A percentile compares a stretch with the other conserved stretches of the same genome.
Conservation (phyloP, 345 rosid genomes). For the Raphanus raphanistrum region DNA sequence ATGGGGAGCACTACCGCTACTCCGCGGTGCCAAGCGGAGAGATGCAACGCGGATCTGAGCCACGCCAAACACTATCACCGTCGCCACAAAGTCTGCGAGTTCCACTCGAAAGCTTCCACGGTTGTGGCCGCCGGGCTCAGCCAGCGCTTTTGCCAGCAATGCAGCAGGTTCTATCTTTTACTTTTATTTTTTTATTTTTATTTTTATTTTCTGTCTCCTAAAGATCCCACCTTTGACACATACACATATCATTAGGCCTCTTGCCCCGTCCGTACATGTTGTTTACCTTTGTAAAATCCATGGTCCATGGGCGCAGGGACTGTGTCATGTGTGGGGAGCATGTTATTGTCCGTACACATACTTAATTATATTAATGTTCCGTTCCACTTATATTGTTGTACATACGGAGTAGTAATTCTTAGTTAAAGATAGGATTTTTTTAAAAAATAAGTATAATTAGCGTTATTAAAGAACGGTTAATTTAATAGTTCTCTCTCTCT, state of each 20-base stretch:
- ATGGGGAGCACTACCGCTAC: conserved; percentile 39
- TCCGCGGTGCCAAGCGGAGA: conserved; percentile 93
- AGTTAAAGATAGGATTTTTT: background rate
- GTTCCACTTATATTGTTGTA: background rate
- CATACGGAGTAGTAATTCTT: background rate
- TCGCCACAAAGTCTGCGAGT: conserved; percentile 96
- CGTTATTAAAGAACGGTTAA: background rate
- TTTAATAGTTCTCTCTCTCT: background rate
- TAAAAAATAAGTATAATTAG: background rate
- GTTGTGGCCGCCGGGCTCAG: conserved; percentile 83
- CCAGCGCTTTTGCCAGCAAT: conserved; percentile 99
- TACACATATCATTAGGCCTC: conserved; percentile 21
- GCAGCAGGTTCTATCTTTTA: conserved; percentile 67
- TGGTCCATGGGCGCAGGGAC: background rate
- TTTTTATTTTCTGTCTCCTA: background rate
- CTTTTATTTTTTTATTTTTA: conserved; percentile 2
- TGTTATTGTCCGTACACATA: conserved; percentile 17
- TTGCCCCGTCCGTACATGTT: conserved; percentile 20
- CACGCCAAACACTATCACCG: conserved; percentile 97
- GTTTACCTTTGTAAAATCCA: conserved; percentile 18
- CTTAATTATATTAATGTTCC: background rate
- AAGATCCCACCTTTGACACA: conserved; percentile 31
- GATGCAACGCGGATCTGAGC: conserved; percentile 90
- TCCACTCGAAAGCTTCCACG: conserved; percentile 90
- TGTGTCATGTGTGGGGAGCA: conserved; percentile 11